Conservation (phyloP, 2,329 filamentous ascomycete species). For the Botrytis medusae region DNA sequence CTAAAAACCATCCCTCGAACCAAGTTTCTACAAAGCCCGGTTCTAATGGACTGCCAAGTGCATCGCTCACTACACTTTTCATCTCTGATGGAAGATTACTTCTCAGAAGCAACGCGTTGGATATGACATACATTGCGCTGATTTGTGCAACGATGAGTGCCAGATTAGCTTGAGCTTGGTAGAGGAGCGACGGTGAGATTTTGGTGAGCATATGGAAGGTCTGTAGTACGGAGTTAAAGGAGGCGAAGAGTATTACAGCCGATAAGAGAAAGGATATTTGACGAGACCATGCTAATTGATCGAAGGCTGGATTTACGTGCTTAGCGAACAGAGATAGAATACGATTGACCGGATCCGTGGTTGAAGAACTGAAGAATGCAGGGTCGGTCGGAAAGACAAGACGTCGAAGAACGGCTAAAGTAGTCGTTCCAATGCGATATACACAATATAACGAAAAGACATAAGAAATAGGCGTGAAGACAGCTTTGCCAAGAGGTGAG, state of each 20-base stretch:
- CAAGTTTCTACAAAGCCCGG: slow-evolving; percentile 70
- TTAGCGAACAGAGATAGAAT: slow-evolving; percentile 76
- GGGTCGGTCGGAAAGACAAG: slow-evolving; percentile 41
- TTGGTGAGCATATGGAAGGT: slow-evolving; percentile 80
- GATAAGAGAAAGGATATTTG: slow-evolving; percentile 83
- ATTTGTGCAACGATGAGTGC: slow-evolving; percentile 79
- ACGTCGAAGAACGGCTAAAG: slow-evolving; percentile 65
- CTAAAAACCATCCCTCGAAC: slow-evolving; percentile 86
- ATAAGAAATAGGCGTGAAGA: slow-evolving; percentile 62
- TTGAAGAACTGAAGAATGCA: slow-evolving; percentile 52
- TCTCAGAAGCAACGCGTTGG: slow-evolving; percentile 71
- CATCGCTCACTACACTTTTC: slow-evolving; percentile 73
- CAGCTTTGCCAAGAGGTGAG: slow-evolving; percentile 63
- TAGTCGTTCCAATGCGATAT: slow-evolving; percentile 75
- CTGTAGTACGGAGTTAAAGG: slow-evolving; percentile 80
- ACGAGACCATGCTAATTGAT: slow-evolving; percentile 79
- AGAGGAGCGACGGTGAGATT: slow-evolving; percentile 70
- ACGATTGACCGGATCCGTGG: slow-evolving; percentile 79
- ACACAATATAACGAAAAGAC: slow-evolving; percentile 79
- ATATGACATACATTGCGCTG: slow-evolving; percentile 82
- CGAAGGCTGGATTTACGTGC: slow-evolving; percentile 80
- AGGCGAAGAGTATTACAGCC: slow-evolving; percentile 78
- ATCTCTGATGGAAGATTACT: slow-evolving; percentile 78
- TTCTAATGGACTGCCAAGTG: slow-evolving; percentile 73
- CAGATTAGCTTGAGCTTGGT: slow-evolving; percentile 70